Base-by-base conservation (phyloP, 306 rosid species). In the Urtica urens region DNA sequence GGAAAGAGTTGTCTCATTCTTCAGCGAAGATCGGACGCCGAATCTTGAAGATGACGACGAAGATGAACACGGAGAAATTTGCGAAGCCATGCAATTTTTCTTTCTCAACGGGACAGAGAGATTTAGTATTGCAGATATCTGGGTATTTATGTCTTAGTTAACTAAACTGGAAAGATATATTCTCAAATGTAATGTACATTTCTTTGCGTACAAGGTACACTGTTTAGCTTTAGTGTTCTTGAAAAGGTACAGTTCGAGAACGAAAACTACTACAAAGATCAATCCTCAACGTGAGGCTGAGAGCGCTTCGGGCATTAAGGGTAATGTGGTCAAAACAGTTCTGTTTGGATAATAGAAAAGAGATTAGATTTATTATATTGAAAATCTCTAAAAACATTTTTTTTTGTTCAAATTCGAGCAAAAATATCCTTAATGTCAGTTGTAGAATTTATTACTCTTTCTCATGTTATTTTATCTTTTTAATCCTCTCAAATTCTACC, bases 81-180 rank as follows among this genome's bases (percentile, higher is more conserved):
- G 69, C 16, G 68, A 49, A 46, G 94, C 88, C 96, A 87, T 83
- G 72, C 58, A 57, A 57, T 12, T 38, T 23, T 15, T 18, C 51
- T 24, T 6, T 30, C 49, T 16, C 26, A 53, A 23, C 22, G 24
- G 56, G 55, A 43, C 42, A 55, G 23, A n/a, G n/a, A 37, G 54
- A 53, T 30, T 60, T 62, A 35, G n/a, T n/a, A n/a, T 49, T 51
- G 14, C 38, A 35, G 46, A 57, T 30, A 3, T 23, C n/a, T 44
- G 25, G 33, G 33, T 33, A 22, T 37, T 34, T 34, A 9, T 43
- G 48, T 49, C 17, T 20, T 24, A 20, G 28, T 30, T 21, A 43
- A 14, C 25, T 30, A 17, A 2, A 37, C n/a, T 35, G 39, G n/a
- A 35, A 35, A 35, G 14, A 12, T 39, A 29, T 50, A 28, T 14